phyloP scores from a whole-genome alignment of 164 flowering plant genomes.

The Chloranthus sessilifolius region DNA sequence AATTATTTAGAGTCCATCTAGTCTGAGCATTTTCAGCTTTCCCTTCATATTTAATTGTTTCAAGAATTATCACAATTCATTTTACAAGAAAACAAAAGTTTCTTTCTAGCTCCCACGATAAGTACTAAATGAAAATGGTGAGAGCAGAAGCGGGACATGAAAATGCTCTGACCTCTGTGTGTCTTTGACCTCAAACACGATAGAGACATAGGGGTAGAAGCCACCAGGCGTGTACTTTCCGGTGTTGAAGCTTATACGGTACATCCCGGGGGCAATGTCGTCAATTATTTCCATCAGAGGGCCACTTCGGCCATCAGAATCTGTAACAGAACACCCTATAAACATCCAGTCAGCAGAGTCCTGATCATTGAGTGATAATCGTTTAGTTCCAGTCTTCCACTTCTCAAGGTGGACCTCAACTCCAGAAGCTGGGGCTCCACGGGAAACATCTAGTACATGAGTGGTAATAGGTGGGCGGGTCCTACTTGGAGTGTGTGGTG shows the following conservation, averaged over 20 bases:
- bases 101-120: conserved; percentile 98
- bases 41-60: too few species aligned
- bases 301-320: conserved; percentile 84
- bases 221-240: conserved; percentile 63
- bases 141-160: conserved; percentile 89
- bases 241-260: conserved; percentile 83
- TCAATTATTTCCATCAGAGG: conserved; percentile 59
- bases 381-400: conserved; percentile 45
- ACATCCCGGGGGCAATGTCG: conserved; percentile 55
- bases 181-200: conserved; percentile 78
- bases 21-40: too few species aligned
- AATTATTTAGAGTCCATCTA: too few species aligned
- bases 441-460: conserved; percentile 81
- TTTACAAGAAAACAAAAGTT: too few species aligned
- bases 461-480: conserved; percentile 93
- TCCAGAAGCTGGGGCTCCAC: conserved; percentile 73
- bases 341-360: conserved; percentile 42
- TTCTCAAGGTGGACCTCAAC: conserved; percentile 66
- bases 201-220: conserved; percentile 88
- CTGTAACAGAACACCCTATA: conserved; percentile 60
- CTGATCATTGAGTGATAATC: conserved; percentile 33
- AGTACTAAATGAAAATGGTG: conserved; percentile 81
- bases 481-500: conserved; percentile 31
- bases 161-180: conserved; percentile 72
- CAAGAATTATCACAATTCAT: too few species aligned